These are phyloP conservation scores for Suillus tomentosus DNA, from an alignment of 768 basidiomycete genomes.

Conservation along the genomic window DNA sequence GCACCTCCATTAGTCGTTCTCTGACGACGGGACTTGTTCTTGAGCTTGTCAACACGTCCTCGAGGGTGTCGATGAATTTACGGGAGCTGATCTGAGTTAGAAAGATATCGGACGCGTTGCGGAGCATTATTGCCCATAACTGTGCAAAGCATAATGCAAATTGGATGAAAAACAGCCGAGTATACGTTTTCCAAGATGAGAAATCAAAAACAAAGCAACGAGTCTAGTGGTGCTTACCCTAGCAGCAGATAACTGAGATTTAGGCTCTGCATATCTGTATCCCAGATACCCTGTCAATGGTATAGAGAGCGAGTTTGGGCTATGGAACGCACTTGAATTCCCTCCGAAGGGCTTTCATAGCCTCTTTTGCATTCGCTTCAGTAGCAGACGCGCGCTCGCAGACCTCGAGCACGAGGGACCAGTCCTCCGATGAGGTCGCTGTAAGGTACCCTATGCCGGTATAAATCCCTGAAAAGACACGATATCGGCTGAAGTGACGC, in stretches of 20 bases:
- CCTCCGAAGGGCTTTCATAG: slow-evolving; percentile 74
- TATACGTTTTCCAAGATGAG: neutral
- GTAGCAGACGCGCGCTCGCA: slow-evolving; percentile 79
- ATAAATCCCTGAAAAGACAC: neutral
- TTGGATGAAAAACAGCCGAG: neutral
- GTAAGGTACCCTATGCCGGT: slow-evolving; percentile 62
- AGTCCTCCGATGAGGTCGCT: slow-evolving; percentile 80
- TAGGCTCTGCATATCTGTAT: slow-evolving; percentile 69
- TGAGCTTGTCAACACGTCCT: slow-evolving; percentile 64
- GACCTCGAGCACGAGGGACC: slow-evolving; percentile 79
- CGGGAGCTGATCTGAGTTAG: slow-evolving; percentile 67
- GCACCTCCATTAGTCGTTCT: slow-evolving; percentile 77
- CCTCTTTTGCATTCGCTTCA: slow-evolving; percentile 80
- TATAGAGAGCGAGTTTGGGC: slow-evolving; percentile 6
- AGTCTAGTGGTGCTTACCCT: slow-evolving; percentile 46
- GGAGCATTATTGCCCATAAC: slow-evolving; percentile 91
- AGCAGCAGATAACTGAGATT: slow-evolving; percentile 76
- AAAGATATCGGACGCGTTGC: slow-evolving; percentile 75
- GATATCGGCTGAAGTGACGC: slow-evolving; percentile 17
- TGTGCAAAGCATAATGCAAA: slow-evolving; percentile 28
- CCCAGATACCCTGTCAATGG: neutral
- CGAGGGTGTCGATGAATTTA: slow-evolving; percentile 80
- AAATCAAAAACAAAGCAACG: slow-evolving; percentile 6
- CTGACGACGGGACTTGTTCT: slow-evolving; percentile 78
- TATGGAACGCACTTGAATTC: slow-evolving; percentile 73